These are phyloP conservation scores for Phytopythium ostracodes DNA, from an alignment of 352 stramenopile species.

Conservation along the genomic window DNA sequence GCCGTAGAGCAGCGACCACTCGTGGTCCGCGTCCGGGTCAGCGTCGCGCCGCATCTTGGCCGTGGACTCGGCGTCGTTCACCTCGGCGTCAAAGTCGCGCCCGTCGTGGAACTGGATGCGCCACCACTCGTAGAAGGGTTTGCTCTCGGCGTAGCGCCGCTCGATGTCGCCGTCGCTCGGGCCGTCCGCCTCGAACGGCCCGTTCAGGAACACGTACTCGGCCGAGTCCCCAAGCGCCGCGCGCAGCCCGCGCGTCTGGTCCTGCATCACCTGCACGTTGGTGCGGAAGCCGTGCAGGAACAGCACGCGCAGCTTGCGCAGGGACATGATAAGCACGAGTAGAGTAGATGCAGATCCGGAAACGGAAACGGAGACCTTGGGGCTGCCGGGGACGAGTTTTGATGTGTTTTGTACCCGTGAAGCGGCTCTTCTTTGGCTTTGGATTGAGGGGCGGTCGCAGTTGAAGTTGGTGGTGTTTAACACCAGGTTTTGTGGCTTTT, in stretches of 20 bases:
- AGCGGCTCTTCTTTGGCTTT: too few relatives aligned
- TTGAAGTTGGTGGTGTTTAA: too few relatives aligned
- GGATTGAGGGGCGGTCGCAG: too few relatives aligned
- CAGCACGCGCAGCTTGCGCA: slow-evolving; percentile 51
- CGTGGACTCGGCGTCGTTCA: slow-evolving; percentile 29
- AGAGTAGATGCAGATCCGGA: too few relatives aligned
- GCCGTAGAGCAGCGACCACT: slow-evolving; percentile 28
- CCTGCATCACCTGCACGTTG: slow-evolving; percentile 40
- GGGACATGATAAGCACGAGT: too few relatives aligned
- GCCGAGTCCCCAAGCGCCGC: slow-evolving; percentile 18
- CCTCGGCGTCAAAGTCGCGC: slow-evolving; percentile 16
- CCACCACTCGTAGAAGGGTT: slow-evolving; percentile 48
- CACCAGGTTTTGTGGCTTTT: too few relatives aligned
- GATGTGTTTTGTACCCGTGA: too few relatives aligned
- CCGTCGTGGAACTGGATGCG: slow-evolving; percentile 35
- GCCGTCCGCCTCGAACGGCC: slow-evolving; percentile 33
- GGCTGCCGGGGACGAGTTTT: too few relatives aligned
- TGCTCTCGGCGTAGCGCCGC: slow-evolving; percentile 7
- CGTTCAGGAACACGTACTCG: slow-evolving; percentile 43
- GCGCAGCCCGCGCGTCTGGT: slow-evolving; percentile 37
- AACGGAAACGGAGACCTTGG: too few relatives aligned
- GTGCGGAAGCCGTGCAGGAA: slow-evolving; percentile 54
- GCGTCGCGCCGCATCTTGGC: slow-evolving; percentile 20
- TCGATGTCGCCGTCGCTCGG: slow-evolving; percentile 18
- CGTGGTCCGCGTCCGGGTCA: slow-evolving; percentile 31